Evolutionary conservation across 441 rosid genomes (phyloP).

Genomic region (Geranium incanum): DNA sequence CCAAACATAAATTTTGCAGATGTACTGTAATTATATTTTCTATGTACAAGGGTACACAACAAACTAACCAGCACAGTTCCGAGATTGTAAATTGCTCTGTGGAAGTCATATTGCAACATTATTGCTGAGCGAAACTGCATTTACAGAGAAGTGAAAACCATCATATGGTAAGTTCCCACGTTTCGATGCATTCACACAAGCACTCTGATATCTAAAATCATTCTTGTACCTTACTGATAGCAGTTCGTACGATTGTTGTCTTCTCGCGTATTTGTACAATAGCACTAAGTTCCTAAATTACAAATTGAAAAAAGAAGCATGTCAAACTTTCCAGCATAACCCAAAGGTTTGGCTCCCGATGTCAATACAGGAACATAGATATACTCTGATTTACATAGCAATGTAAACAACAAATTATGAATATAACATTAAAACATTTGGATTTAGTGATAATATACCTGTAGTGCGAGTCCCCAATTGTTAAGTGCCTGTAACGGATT

Average conservation of each 20-base stretch:
- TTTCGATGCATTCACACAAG: conserved; percentile 25
- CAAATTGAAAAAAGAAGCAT: conserved; percentile 15
- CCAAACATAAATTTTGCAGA: not conserved
- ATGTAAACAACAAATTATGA: not conserved
- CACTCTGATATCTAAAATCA: conserved; percentile 27
- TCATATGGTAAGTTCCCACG: conserved; percentile 19
- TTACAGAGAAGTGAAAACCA: conserved; percentile 19
- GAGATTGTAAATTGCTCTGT: conserved; percentile 92
- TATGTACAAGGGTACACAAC: too few species aligned
- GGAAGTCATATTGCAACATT: conserved; percentile 90
- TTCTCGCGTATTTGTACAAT: conserved; percentile 94
- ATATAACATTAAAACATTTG: not conserved
- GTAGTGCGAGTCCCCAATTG: conserved; percentile 96
- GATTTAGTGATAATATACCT: conserved; percentile 37
- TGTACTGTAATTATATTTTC: too few species aligned
- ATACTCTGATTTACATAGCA: not conserved
- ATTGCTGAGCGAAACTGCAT: conserved; percentile 94
- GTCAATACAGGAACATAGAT: too few species aligned
- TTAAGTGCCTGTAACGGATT: conserved; percentile 70
- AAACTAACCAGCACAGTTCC: conserved; percentile 92
- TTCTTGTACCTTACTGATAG: conserved; percentile 79
- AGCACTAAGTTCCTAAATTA: conserved; percentile 81
- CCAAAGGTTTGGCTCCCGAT: not conserved
- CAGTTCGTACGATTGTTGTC: conserved; percentile 81
- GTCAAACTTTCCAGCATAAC: conserved; percentile 11